Evolutionary conservation across 805 yeast genomes (phyloP).

Genomic region (Barnettozyma siamensis): DNA sequence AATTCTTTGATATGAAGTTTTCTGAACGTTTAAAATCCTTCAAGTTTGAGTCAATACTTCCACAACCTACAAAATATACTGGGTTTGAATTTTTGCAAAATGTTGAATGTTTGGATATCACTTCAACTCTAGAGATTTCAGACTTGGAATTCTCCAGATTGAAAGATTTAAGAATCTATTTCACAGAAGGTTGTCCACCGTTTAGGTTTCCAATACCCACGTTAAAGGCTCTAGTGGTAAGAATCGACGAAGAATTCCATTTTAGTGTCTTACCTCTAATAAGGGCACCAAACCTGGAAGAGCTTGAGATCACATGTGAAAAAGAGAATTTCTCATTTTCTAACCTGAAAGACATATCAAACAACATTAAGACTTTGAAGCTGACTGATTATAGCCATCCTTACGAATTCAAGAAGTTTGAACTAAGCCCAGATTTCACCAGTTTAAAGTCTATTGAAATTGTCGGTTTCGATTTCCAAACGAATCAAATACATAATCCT

Average conservation of each 20-base stretch:
- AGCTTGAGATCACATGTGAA: neutral
- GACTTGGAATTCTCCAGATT: neutral
- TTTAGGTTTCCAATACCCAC: no score
- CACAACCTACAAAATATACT: neutral
- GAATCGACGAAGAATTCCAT: no score
- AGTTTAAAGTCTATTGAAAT: neutral
- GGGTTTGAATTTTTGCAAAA: neutral
- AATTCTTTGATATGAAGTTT: no score
- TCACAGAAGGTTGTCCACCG: neutral
- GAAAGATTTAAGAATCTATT: neutral
- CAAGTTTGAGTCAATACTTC: neutral
- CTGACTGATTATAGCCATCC: constrained; percentile 1
- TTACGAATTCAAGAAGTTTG: neutral
- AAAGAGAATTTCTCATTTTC: neutral
- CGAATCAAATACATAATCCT: neutral
- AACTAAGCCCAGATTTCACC: neutral
- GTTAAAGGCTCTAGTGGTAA: no score
- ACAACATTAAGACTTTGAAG: neutral
- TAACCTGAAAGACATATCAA: neutral
- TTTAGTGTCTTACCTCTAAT: no score
- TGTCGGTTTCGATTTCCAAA: neutral
- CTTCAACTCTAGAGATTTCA: neutral
- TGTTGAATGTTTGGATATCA: neutral
- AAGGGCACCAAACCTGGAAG: no score
- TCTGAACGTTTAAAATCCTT: no score